These are phyloP conservation scores for Boletus eberwhitei DNA, from an alignment of 768 basidiomycete species.

Conservation along the genomic window DNA sequence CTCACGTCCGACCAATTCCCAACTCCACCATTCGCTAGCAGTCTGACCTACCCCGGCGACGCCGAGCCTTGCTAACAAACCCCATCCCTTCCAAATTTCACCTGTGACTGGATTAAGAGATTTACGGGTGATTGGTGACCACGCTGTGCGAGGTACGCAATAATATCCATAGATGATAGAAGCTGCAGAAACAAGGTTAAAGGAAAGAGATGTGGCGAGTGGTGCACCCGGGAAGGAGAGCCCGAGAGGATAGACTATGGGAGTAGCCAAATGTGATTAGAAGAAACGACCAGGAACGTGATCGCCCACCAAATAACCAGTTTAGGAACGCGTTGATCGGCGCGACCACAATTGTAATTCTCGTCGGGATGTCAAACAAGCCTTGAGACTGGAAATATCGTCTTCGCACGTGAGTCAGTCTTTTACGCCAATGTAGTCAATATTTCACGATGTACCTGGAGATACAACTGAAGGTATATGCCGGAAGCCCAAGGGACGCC, in stretches of 20 bases:
- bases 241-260: slow-evolving; percentile 48
- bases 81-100: slow-evolving; percentile 63
- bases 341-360: slow-evolving; percentile 76
- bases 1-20: slow-evolving; percentile 73
- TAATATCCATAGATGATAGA: slow-evolving; percentile 63
- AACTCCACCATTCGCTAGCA: slow-evolving; percentile 95
- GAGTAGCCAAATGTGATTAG: background rate
- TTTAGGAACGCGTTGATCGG: slow-evolving; percentile 84
- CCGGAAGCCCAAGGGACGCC: slow-evolving; percentile 76
- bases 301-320: slow-evolving; percentile 70
- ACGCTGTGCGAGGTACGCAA: slow-evolving; percentile 66
- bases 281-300: background rate
- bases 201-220: slow-evolving; percentile 81
- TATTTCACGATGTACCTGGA: slow-evolving; percentile 37
- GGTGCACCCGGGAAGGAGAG: slow-evolving; percentile 94
- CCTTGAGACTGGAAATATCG: slow-evolving; percentile 78
- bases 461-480: slow-evolving; percentile 57
- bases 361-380: slow-evolving; percentile 80
- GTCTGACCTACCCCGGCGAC: slow-evolving; percentile 79
- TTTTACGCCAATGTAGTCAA: background rate
- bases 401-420: slow-evolving; percentile 16
- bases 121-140: slow-evolving; percentile 46
- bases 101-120: slow-evolving; percentile 48
- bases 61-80: slow-evolving; percentile 70
- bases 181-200: slow-evolving; percentile 73